These are phyloP conservation scores for Beauveria bassiana DNA, from an alignment of 2,329 filamentous ascomycete species.

Conservation along the genomic window DNA sequence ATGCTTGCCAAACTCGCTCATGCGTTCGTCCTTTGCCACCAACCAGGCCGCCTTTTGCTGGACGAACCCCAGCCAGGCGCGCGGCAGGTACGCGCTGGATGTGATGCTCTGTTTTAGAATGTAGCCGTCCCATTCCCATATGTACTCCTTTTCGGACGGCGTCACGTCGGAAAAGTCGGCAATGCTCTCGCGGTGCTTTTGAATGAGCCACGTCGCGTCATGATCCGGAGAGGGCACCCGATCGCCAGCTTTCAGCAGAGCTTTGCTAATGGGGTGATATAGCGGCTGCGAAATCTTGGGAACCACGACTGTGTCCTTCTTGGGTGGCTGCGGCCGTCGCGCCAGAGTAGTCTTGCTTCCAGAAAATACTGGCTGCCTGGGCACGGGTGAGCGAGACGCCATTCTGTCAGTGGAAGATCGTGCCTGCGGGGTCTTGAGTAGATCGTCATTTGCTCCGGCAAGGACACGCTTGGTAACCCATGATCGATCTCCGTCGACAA, in stretches of 20 bases:
- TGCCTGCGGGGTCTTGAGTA: constrained; percentile 8
- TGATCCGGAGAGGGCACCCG: constrained; percentile 35
- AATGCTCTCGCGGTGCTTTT: constrained; percentile 51
- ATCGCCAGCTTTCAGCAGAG: constrained; percentile 40
- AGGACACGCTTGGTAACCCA: constrained; percentile 37
- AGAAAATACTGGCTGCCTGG: not conserved
- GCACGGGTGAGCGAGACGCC: constrained; percentile 18
- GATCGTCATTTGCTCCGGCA: constrained; percentile 22
- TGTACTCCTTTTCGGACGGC: constrained; percentile 47
- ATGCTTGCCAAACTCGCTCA: constrained; percentile 49
- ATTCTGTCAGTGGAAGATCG: constrained; percentile 15
- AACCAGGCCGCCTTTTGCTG: constrained; percentile 45
- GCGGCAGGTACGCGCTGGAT: constrained; percentile 43
- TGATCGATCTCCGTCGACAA: constrained; percentile 36
- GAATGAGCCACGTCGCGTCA: constrained; percentile 47
- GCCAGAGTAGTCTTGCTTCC: not conserved
- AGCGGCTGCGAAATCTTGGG: constrained; percentile 44
- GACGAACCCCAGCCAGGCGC: constrained; percentile 45
- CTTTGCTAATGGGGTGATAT: constrained; percentile 51
- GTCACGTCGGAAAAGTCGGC: constrained; percentile 50
- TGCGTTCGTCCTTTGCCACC: constrained; percentile 37
- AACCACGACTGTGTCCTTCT: constrained; percentile 31
- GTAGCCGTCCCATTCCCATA: constrained; percentile 50
- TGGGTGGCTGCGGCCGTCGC: constrained; percentile 11
- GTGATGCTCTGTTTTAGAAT: constrained; percentile 43